These are phyloP conservation scores for Fragilaria radians DNA, from an alignment of 108 stramenopile genomes.

Conservation along the genomic window DNA sequence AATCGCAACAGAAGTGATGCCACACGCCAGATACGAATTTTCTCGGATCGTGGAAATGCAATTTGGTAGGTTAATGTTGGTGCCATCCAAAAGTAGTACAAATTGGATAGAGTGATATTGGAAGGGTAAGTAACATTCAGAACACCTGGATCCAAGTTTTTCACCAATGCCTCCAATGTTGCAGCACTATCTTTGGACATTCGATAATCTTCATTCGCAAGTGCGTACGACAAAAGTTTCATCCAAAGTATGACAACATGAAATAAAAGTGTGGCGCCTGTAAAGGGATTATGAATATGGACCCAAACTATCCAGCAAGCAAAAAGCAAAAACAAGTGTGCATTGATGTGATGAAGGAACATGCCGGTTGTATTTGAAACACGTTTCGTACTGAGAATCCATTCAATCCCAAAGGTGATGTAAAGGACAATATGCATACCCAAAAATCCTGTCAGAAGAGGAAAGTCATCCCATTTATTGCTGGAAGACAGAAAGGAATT, in stretches of 20 bases:
- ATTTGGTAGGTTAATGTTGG: slow-evolving; percentile 85
- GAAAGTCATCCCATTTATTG: slow-evolving; percentile 6
- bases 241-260: slow-evolving; percentile 66
- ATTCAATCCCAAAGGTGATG: slow-evolving; percentile 53
- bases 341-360: slow-evolving; percentile 55
- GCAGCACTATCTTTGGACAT: slow-evolving; percentile 18
- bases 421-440: slow-evolving; percentile 50
- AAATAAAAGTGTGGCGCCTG: slow-evolving; percentile 50
- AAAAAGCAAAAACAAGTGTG: slow-evolving; percentile 41
- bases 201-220: slow-evolving; percentile 74
- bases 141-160: slow-evolving; percentile 49
- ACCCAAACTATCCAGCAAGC: slow-evolving; percentile 60
- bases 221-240: slow-evolving; percentile 72
- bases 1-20: slow-evolving; percentile 42
- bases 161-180: slow-evolving; percentile 38
- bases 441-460: slow-evolving; percentile 28
- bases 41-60: slow-evolving; percentile 58
- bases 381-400: slow-evolving; percentile 24
- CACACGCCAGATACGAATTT: slow-evolving; percentile 43
- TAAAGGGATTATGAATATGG: slow-evolving; percentile 45
- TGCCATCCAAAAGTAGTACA: slow-evolving; percentile 83
- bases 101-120: slow-evolving; percentile 64
- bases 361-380: slow-evolving; percentile 45
- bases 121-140: slow-evolving; percentile 43
- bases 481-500: slow-evolving; percentile 5